Evolutionary conservation across 1,284 basidiomycete species (phyloP), one percentile per base, ranked within the genome.

Genomic region (Paramarasmius palmivorus): DNA sequence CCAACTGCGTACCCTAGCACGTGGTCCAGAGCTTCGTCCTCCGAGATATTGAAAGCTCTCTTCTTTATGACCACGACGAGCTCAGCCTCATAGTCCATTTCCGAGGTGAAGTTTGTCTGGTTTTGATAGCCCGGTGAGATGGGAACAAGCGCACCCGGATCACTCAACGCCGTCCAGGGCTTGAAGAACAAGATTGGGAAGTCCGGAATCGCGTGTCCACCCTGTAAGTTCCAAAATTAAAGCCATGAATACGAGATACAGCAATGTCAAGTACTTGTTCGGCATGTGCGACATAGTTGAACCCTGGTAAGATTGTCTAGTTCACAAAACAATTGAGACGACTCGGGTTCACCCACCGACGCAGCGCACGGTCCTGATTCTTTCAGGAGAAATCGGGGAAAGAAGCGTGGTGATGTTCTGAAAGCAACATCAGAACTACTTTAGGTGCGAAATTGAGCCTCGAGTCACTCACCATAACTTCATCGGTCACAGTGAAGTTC

Each of bases 41-140:
- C 71, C 3, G 71, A 67, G 54, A 77, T 73, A 57, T 77, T 73
- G 63, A 70, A 73, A 10, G 73, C 73, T 50, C 66, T 66, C 58
- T 71, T 73, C 62, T 71, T 71, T n/a, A 77, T 73, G 5, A 77
- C 60, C 14, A 76, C 63, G n/a, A 75, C 75, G 39, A 77, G 65
- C 55, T 77, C 75, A 9, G 73, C 72, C 59, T 77, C 75, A 50
- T 73, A 75, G 57, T 76, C 74, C 72, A 74, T 74, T 9, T 60
- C 63, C 0, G 71, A 73, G 15, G 68, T 71, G 61, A 75, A 75
- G 54, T 72, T 69, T 29, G 69, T 68, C 57, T 74, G 73, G 17
- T 68, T 74, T 59, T 77, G 73, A 56, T 73, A 75, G 14, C 70
- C 72, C 4, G 64, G 65, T 14, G 69, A 73, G 2, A 74, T 59